Evolutionary conservation across 2,329 filamentous ascomycete genomes (phyloP), one percentile per base, ranked within the genome.

Genomic region (Paramyrothecium sp.): DNA sequence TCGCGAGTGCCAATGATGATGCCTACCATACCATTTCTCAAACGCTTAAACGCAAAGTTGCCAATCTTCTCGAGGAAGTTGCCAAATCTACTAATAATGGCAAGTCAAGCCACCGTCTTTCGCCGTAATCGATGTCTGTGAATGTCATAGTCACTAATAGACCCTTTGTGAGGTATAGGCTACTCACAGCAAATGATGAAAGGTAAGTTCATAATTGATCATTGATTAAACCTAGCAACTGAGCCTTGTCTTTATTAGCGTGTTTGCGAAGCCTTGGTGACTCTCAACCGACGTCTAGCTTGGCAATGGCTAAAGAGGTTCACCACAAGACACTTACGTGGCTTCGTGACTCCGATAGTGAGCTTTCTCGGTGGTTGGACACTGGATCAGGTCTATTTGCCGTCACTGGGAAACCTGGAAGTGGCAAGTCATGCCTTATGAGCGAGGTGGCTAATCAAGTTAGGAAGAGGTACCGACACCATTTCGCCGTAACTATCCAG

Each of bases 341-440:
- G 33, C 33, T 38, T 38, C 16, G 33, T 8, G 10, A 38, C 8
- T 8, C 8, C 33, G 16, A 38, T 10, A 38, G 33, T 16, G 33
- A 38, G 10, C 16, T 38, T 38, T 8, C 49, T 33, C 21, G 44
- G 7, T 60, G 56, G 56, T 33, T 58, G n/a, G n/a, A 26, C 17
- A 38, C n/a, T 3, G 56, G 58, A 2, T 50, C 44, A 3, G 56
- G 54, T 22, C 33, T 60, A 4, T 60, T 38, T 16, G 10, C 8
- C 8, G 16, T 38, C 33, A 38, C 33, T 10, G 59, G 59, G n/a
- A 59, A 61, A 33, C 57, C 59, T 3, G 59, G 59, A 11, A 59
- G 55, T 41, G 59, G 59, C 38, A 61, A 61, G 47, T 55, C 59
- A 12, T 23, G 57, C 19, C 53, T 59, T 1, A 57, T 61, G 57